Percentiles rank a stretch among this genome's conserved stretches.
Evolutionary conservation across 495 filamentous ascomycete species (phyloP).

Genomic region (Neurospora tetraspora): DNA sequence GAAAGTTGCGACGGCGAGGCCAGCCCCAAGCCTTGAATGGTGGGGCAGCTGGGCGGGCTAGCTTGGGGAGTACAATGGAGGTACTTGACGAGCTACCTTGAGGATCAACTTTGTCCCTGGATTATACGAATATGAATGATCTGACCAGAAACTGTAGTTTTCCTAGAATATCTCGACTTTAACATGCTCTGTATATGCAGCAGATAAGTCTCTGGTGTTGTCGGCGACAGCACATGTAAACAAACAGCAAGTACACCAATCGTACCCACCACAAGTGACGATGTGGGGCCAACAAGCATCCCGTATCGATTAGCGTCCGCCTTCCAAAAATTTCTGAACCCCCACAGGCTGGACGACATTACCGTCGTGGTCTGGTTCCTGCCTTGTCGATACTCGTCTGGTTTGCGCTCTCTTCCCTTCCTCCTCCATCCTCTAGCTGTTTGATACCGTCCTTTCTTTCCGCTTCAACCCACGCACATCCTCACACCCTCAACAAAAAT

Average conservation of each 20-base stretch:
- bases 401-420: background rate
- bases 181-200: too few species aligned
- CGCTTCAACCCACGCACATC: background rate
- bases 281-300: background rate
- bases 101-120: rapidly evolving
- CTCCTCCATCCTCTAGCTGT: background rate
- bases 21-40: background rate
- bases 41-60: background rate
- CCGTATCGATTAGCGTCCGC: background rate
- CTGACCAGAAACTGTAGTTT: background rate
- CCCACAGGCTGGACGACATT: background rate
- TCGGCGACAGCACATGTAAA: background rate
- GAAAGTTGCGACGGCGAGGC: background rate
- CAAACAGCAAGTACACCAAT: background rate
- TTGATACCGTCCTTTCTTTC: too few species aligned
- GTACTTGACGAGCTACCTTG: background rate
- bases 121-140: background rate
- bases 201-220: background rate
- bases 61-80: background rate
- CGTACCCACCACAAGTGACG: background rate
- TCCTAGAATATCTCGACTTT: too few species aligned
- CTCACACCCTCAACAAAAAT: slow-evolving; percentile 14
- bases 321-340: background rate
- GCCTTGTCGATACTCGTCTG: background rate
- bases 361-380: background rate